Evolutionary conservation across 768 basidiomycete genomes (phyloP).

Genomic region (Phylloporus arenicola): DNA sequence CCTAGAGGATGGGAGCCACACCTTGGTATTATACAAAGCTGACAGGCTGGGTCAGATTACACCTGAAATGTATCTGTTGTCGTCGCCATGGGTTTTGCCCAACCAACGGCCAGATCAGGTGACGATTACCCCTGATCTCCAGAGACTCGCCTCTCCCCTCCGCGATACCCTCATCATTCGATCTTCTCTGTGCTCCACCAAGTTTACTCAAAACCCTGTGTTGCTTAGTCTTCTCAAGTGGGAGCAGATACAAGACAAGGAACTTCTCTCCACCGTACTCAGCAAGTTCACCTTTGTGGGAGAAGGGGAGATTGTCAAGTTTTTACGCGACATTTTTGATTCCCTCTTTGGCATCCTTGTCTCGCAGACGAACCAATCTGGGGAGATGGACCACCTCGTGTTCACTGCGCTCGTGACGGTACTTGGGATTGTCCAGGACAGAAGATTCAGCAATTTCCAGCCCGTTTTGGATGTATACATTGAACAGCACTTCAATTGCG

Average conservation of each 20-base stretch:
- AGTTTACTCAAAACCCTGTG: constrained; percentile 85
- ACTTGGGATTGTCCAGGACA: constrained; percentile 87
- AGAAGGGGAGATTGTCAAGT: constrained; percentile 93
- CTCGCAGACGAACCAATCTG: constrained; percentile 64
- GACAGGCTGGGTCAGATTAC: constrained; percentile 61
- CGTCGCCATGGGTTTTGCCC: constrained; percentile 53
- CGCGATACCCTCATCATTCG: constrained; percentile 78
- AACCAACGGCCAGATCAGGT: constrained; percentile 61
- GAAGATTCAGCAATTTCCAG: constrained; percentile 92
- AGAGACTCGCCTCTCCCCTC: constrained; percentile 60
- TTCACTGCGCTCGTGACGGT: constrained; percentile 90
- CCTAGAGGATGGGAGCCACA: constrained; percentile 86
- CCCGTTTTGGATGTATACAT: constrained; percentile 93
- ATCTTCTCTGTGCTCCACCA: constrained; percentile 87
- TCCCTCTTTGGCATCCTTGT: constrained; percentile 86
- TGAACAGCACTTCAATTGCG: constrained; percentile 78
- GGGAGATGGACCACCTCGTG: constrained; percentile 79
- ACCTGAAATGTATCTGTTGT: constrained; percentile 66
- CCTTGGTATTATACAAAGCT: constrained; percentile 75
- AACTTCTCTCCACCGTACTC: constrained; percentile 65
- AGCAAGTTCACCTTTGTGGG: constrained; percentile 86
- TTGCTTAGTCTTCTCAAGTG: constrained; percentile 76
- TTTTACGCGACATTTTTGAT: constrained; percentile 86
- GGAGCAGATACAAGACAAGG: constrained; percentile 63
- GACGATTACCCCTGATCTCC: constrained; percentile 52